These are phyloP conservation scores for Zymoseptoria passerinii DNA, from an alignment of 2,329 filamentous ascomycete species.

Conservation along the genomic window DNA sequence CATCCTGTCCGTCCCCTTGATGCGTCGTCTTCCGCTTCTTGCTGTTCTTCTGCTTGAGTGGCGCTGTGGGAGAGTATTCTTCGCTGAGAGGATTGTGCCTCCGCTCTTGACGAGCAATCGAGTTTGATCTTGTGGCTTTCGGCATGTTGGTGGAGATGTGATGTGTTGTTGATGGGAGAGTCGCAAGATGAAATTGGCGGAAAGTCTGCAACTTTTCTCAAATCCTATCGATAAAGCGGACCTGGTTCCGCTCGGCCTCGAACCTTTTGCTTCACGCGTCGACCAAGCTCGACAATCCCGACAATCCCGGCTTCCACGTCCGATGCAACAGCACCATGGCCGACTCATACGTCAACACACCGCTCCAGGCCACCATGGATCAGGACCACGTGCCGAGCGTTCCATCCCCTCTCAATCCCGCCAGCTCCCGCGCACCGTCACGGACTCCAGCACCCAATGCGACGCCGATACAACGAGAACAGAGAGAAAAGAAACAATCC, in stretches of 20 bases:
- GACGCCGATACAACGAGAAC: conserved; percentile 39
- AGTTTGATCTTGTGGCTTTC: conserved; percentile 54
- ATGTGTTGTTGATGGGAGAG: not conserved
- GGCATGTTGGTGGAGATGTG: conserved; percentile 52
- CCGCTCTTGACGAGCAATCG: conserved; percentile 50
- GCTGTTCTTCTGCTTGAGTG: conserved; percentile 54
- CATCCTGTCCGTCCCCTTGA: conserved; percentile 50
- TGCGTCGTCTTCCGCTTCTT: conserved; percentile 53
- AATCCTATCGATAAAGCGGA: not conserved
- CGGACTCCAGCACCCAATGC: conserved; percentile 34
- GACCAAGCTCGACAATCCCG: not conserved
- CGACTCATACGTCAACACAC: conserved; percentile 3
- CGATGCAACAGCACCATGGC: not conserved
- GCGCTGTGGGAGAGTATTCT: conserved; percentile 66
- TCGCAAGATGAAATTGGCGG: not conserved
- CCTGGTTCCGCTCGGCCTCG: not conserved
- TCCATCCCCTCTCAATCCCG: conserved; percentile 66
- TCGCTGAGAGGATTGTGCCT: conserved; percentile 88
- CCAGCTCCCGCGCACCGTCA: conserved; percentile 30
- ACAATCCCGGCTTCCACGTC: not conserved
- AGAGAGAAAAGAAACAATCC: conserved; percentile 44
- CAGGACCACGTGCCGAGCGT: conserved; percentile 54
- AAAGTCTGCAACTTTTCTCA: not conserved
- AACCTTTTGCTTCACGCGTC: not conserved
- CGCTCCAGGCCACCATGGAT: conserved; percentile 11